Percentiles rank a stretch among this genome's conserved stretches.
These are phyloP conservation scores for Nissolia schottii DNA, from an alignment of 306 rosid genomes.

Conservation along the genomic window DNA sequence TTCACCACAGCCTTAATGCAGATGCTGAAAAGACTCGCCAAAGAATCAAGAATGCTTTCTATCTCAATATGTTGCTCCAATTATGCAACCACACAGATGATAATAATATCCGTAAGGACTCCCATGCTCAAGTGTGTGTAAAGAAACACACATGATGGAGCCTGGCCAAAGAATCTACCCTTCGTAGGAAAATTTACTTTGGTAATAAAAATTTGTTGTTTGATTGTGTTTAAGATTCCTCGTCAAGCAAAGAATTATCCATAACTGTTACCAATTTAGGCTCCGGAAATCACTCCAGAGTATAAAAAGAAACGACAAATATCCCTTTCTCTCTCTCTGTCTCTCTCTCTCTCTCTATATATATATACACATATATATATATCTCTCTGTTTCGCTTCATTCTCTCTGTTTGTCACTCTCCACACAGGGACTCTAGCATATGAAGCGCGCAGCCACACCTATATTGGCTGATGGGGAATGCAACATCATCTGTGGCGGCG, in stretches of 20 bases:
- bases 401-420: conserved; percentile 12
- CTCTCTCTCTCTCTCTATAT: not conserved
- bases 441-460: not conserved
- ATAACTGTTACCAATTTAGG: conserved; percentile 6
- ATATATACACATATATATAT: too few species aligned
- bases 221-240: not conserved
- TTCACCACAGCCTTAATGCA: not conserved
- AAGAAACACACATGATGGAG: too few species aligned
- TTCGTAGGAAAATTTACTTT: not conserved
- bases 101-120: too few species aligned
- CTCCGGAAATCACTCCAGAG: conserved; percentile 29
- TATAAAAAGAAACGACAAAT: conserved; percentile 32
- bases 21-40: not conserved
- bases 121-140: too few species aligned
- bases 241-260: not conserved
- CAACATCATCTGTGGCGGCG: conserved; percentile 70
- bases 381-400: conserved; percentile 4
- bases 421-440: not conserved
- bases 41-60: not conserved
- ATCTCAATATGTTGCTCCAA: not conserved
- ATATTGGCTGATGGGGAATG: conserved; percentile 53
- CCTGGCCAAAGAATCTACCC: conserved; percentile 6
- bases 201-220: not conserved
- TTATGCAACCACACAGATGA: too few species aligned
- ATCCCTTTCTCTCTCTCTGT: conserved; percentile 23